Conservation (phyloP, 441 rosid species). For the Aleurites moluccanus region DNA sequence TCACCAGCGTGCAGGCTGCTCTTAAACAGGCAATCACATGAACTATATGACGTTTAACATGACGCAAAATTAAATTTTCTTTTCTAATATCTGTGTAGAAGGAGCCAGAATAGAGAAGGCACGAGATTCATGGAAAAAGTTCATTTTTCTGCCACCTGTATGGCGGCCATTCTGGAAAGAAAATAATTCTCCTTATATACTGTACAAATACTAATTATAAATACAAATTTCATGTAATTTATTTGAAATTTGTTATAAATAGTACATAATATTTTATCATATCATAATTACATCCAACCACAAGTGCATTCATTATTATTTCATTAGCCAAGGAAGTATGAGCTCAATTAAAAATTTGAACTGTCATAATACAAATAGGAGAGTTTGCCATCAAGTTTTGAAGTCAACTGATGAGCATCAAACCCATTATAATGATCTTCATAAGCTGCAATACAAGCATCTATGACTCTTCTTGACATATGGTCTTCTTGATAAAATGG, state of each 20-base stretch:
- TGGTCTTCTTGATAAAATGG: slow-evolving; percentile 42
- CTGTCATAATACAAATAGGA: slow-evolving; percentile 33
- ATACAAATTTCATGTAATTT: no score
- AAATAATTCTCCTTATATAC: background rate
- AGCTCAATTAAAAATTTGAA: background rate
- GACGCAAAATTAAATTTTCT: background rate
- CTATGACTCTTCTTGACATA: slow-evolving; percentile 37
- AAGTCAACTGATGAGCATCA: slow-evolving; percentile 35
- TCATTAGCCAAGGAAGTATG: background rate
- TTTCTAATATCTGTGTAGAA: no score
- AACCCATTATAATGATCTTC: slow-evolving; percentile 37
- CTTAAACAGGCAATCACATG: background rate
- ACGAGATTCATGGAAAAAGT: slow-evolving; percentile 12
- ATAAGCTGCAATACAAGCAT: slow-evolving; percentile 34
- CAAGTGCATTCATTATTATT: background rate
- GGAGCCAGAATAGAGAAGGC: background rate
- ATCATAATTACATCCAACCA: no score
- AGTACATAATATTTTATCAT: no score
- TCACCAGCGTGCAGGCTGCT: background rate
- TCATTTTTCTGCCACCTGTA: background rate
- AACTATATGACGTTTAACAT: background rate
- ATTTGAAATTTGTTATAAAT: no score
- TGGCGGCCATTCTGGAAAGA: background rate
- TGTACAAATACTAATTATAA: no score
- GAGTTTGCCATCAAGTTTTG: slow-evolving; percentile 43